These are phyloP conservation scores for Epichloe gansuensis DNA, from an alignment of 2,329 filamentous ascomycete species.

Conservation along the genomic window DNA sequence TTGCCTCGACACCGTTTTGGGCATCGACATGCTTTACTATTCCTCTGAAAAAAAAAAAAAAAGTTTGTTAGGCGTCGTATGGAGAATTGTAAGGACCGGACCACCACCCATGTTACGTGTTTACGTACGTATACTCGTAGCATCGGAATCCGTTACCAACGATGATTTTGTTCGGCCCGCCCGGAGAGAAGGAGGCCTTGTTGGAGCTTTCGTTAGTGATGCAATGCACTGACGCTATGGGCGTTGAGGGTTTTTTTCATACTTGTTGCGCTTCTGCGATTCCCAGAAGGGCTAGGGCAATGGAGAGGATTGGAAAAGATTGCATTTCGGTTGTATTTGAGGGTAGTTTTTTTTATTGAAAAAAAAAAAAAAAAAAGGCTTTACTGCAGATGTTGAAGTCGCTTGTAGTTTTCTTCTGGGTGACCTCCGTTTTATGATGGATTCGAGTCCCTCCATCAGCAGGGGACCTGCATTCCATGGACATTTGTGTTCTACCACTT, in stretches of 20 bases:
- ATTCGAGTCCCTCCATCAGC: neutral
- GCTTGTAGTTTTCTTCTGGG: too few species aligned
- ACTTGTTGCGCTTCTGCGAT: neutral
- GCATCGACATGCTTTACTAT: neutral
- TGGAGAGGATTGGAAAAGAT: constrained; percentile 15
- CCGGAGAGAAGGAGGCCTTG: neutral
- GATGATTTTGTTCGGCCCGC: neutral
- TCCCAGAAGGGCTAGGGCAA: neutral
- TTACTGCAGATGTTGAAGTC: neutral
- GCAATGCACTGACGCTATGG: too few species aligned
- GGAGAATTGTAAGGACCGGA: neutral
- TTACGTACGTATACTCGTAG: neutral
- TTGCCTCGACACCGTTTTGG: neutral
- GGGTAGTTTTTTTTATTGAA: neutral
- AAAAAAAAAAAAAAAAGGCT: too few species aligned
- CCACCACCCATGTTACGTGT: too few species aligned
- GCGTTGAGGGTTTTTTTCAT: neutral
- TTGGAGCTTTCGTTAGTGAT: too few species aligned
- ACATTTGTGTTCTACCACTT: neutral
- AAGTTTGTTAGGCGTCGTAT: neutral
- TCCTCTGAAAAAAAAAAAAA: neutral
- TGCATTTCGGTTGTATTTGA: neutral
- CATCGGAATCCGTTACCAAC: neutral
- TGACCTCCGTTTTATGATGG: too few species aligned
- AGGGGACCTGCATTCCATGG: neutral